phyloP scores from a whole-genome alignment of 345 rosid genomes.

The Moricandia arvensis region DNA sequence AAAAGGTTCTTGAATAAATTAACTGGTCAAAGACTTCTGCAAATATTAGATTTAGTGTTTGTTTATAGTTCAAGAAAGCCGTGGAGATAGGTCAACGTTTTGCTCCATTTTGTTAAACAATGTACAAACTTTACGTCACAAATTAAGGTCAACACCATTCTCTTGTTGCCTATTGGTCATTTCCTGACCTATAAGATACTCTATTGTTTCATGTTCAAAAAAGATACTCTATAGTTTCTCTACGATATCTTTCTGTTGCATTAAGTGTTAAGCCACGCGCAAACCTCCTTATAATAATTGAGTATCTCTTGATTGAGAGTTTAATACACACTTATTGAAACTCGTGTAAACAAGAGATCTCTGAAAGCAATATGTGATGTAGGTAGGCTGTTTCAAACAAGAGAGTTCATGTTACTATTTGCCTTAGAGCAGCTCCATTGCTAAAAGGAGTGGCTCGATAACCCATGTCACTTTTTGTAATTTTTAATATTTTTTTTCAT shows the following conservation, averaged over 20 bases:
- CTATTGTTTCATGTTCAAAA: too few species aligned
- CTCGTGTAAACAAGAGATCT: background rate
- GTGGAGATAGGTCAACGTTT: slow-evolving; percentile 31
- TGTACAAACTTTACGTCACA: slow-evolving; percentile 30
- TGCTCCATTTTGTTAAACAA: slow-evolving; percentile 17
- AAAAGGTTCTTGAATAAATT: background rate
- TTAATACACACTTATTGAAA: slow-evolving; percentile 2
- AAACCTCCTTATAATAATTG: background rate
- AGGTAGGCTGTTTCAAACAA: background rate
- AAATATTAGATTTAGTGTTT: slow-evolving; percentile 21
- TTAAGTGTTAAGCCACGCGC: slow-evolving; percentile 23
- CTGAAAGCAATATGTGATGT: background rate
- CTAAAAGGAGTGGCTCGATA: too few species aligned
- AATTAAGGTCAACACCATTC: slow-evolving; percentile 29
- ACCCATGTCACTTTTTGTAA: too few species aligned
- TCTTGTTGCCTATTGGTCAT: slow-evolving; percentile 1
- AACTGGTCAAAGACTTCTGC: slow-evolving; percentile 3
- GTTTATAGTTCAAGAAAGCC: slow-evolving; percentile 12
- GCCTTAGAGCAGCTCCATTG: too few species aligned
- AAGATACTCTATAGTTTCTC: slow-evolving; percentile 3
- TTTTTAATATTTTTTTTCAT: too few species aligned
- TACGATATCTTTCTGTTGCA: slow-evolving; percentile 35
- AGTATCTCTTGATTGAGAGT: background rate
- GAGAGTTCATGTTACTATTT: background rate
- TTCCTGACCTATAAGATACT: background rate